phyloP scores from a whole-genome alignment of 371 early-diverging fungal genomes.

The Rhizomucor miehei region DNA sequence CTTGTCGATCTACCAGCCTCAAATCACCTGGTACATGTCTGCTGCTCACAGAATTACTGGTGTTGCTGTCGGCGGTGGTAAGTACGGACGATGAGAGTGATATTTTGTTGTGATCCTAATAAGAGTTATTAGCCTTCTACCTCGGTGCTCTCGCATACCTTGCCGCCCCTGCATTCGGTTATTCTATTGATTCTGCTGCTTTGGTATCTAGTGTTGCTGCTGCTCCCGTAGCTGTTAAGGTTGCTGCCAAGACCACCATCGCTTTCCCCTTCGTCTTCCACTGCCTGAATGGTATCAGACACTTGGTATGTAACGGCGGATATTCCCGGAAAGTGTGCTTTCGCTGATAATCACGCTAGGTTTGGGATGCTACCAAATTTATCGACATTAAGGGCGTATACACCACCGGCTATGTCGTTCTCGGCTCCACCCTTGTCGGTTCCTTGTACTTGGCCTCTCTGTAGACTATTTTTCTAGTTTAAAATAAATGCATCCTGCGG shows the following conservation, averaged over 20 bases:
- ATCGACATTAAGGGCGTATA: conserved; percentile 80
- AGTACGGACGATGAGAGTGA: conserved; percentile 12
- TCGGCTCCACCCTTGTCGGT: conserved; percentile 62
- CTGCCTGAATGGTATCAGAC: conserved; percentile 84
- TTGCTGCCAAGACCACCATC: conserved; percentile 45
- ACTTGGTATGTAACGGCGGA: conserved; percentile 61
- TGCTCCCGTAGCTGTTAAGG: conserved; percentile 45
- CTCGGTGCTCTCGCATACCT: conserved; percentile 63
- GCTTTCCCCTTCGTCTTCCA: conserved; percentile 84
- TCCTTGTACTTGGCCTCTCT: conserved; percentile 57
- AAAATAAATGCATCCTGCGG: no score
- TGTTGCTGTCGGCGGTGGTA: conserved; percentile 72
- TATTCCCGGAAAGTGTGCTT: no score
- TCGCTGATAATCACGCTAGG: conserved; percentile 25
- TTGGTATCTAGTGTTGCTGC: conserved; percentile 47
- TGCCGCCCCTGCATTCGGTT: conserved; percentile 52
- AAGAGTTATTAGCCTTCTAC: conserved; percentile 58
- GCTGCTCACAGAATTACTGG: conserved; percentile 80
- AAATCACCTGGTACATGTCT: conserved; percentile 84
- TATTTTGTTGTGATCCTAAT: not conserved
- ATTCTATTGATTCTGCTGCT: conserved; percentile 62
- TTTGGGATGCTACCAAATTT: conserved; percentile 78
- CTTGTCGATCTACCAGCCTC: conserved; percentile 85
- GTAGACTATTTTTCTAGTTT: conserved; percentile 25
- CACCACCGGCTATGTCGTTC: conserved; percentile 77